Evolutionary conservation across 202 grass and related monocot species (phyloP).

Genomic region (Cymbopogon flexuosus): DNA sequence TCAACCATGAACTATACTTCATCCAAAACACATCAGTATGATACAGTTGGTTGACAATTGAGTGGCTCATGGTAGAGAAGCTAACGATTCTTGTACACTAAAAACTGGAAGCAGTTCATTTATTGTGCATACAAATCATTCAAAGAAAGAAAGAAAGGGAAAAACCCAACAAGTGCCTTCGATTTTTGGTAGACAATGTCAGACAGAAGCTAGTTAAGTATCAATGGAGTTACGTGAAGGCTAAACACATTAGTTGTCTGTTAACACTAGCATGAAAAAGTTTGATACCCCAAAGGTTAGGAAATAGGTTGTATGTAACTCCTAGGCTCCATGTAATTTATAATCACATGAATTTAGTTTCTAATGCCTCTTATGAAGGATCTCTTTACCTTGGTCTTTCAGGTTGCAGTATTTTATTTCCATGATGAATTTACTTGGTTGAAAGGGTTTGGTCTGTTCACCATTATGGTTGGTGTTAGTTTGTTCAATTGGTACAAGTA

Average conservation of each 20-base stretch:
- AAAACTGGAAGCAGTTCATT: not conserved
- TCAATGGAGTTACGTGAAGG: not conserved
- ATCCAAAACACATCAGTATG: not conserved
- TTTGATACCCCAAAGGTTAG: conserved; percentile 8
- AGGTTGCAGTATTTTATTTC: conserved; percentile 99
- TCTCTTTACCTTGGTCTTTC: conserved; percentile 31
- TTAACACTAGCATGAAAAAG: not conserved
- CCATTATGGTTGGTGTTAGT: conserved; percentile 88
- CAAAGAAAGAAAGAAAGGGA: not conserved
- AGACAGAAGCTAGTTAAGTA: not conserved
- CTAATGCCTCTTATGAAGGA: conserved; percentile 5
- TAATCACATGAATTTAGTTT: conserved; percentile 13
- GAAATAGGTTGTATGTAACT: not conserved
- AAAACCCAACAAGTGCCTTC: not conserved
- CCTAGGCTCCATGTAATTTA: conserved; percentile 13
- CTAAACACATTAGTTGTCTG: not conserved
- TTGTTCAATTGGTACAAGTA: conserved; percentile 99
- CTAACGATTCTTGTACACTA: not conserved
- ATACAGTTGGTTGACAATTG: conserved; percentile 7
- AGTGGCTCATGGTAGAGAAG: conserved; percentile 5
- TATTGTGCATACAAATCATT: conserved; percentile 18
- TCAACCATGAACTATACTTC: conserved; percentile 19
- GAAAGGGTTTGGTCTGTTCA: conserved; percentile 79
- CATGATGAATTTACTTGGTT: conserved; percentile 88
- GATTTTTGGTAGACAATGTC: not conserved